Evolutionary conservation across 1,284 basidiomycete genomes (phyloP), one percentile per base, ranked within the genome.

Genomic region (Rhizoctonia solani): DNA sequence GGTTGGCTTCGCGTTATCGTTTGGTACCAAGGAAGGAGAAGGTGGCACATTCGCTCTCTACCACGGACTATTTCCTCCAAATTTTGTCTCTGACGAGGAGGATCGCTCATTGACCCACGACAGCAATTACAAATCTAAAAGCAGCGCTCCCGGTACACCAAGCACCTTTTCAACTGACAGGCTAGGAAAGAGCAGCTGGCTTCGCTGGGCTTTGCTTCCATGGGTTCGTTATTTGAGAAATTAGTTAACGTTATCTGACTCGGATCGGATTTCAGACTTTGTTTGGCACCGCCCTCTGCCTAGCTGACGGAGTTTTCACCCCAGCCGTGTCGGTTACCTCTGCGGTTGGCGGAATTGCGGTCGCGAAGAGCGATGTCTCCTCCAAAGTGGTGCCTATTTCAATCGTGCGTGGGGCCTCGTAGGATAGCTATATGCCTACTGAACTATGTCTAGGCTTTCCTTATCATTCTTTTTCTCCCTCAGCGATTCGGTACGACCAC

Each of bases 321-420:
- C 86, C 86, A 13, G 86, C 87, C 3, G 86, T 89, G 1, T 87
- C 85, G 0, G 84, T 90, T 16, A 85, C 85, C 0, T 85, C 82
- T 61, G 87, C 87, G 3, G 86, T 89, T 1, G 82, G 79, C 16
- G 88, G 87, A 16, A 85, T 89, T 63, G 84, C 81, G 1, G 82
- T 88, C 16, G 85, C 85, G 3, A 82, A 83, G 67, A 79, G 82
- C 0, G 77, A 76, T 1, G 79, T 87, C 9, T 68, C 72, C 1
- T 72, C 75, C 11, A 76, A 83, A 49, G 79, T 88, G 47, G 78
- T 81, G 16, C 79, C 81, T 1, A 86, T 89, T 27, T 87, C 87
- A 1, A 83, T 88, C 66, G 84, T 83, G 72, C 52, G 81, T 39
- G 14, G 4, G n/a, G 44, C 21, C 23, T 19, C 29, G 1, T 25